These are phyloP conservation scores for Suaeda aralocaspica DNA, from an alignment of 148 eudicot species.

Conservation along the genomic window DNA sequence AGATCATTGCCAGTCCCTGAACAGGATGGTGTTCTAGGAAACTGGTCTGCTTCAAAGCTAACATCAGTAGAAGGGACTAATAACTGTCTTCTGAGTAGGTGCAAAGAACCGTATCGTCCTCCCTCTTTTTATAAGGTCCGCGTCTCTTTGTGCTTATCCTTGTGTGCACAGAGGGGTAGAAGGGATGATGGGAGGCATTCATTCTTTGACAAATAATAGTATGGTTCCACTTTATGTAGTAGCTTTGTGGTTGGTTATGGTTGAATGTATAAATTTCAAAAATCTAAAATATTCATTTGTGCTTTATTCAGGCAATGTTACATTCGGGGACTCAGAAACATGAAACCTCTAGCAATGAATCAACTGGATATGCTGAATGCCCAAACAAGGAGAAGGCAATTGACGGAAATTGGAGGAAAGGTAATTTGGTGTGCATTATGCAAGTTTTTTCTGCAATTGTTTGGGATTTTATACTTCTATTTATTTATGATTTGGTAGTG, in stretches of 20 bases:
- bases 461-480: too few relatives aligned
- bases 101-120: constrained; percentile 35
- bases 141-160: constrained; percentile 5
- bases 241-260: neutral
- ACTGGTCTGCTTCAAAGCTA: constrained; percentile 21
- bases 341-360: constrained; percentile 9
- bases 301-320: constrained; percentile 21
- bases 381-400: constrained; percentile 20
- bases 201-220: constrained; percentile 5
- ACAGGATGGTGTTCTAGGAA: constrained; percentile 23
- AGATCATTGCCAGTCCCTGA: constrained; percentile 17
- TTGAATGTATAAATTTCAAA: neutral
- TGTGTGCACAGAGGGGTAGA: constrained; percentile 6
- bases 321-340: constrained; percentile 6
- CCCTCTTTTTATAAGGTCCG: constrained; percentile 29
- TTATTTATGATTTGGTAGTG: too few relatives aligned
- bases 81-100: constrained; percentile 23
- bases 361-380: constrained; percentile 13
- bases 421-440: constrained; percentile 11
- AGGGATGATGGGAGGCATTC: constrained; percentile 12
- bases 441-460: neutral
- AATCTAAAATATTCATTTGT: neutral
- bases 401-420: constrained; percentile 24
- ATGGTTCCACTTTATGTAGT: constrained; percentile 1
- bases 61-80: constrained; percentile 13